phyloP scores from a whole-genome alignment of 768 basidiomycete genomes.

The Steccherinum ochraceum region DNA sequence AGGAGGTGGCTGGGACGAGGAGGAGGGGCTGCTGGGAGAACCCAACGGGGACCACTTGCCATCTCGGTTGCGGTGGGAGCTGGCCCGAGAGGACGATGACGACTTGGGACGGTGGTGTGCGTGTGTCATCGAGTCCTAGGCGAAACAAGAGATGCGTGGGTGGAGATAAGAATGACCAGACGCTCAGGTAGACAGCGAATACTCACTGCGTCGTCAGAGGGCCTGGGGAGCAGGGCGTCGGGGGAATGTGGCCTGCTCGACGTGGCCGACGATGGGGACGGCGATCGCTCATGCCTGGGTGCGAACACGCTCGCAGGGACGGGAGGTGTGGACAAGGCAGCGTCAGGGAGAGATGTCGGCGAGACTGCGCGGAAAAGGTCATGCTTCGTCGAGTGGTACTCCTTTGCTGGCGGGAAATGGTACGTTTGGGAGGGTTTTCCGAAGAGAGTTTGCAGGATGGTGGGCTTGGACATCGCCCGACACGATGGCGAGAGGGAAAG shows the following conservation, averaged over 20 bases:
- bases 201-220: neutral
- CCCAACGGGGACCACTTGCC: neutral
- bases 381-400: slow-evolving; percentile 46
- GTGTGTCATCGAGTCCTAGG: neutral
- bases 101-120: neutral
- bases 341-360: slow-evolving; percentile 13
- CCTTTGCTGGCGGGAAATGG: slow-evolving; percentile 34
- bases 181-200: neutral
- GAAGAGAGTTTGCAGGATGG: slow-evolving; percentile 54
- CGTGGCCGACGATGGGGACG: neutral
- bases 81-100: neutral
- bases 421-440: slow-evolving; percentile 63
- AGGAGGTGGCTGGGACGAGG: slow-evolving; percentile 9
- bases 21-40: slow-evolving; percentile 1
- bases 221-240: neutral
- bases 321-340: slow-evolving; percentile 4
- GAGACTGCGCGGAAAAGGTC: slow-evolving; percentile 44
- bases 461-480: slow-evolving; percentile 44
- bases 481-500: neutral
- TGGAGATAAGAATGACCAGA: neutral
- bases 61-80: neutral
- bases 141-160: neutral
- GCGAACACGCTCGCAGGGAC: too few relatives aligned
- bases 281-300: neutral
- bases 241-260: neutral